Percentiles rank a stretch among this genome's conserved stretches.
Conservation (phyloP, 768 basidiomycete genomes). For the Mycena chlorophos region DNA sequence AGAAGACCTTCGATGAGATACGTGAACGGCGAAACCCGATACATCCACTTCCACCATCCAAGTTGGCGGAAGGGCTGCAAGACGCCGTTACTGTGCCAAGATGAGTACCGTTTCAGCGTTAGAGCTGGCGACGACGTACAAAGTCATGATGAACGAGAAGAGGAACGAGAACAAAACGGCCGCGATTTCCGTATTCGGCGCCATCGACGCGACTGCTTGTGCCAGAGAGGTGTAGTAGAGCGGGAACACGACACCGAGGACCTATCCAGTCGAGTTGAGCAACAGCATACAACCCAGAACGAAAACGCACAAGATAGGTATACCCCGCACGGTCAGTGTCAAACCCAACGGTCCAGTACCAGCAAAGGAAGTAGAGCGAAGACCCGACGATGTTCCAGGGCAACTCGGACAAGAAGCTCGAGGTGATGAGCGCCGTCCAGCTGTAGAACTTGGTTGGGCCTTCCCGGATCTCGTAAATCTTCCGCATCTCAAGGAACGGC, state of each 20-base stretch:
- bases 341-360: constrained; percentile 74
- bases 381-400: constrained; percentile 65
- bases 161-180: constrained; percentile 57
- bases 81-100: constrained; percentile 53
- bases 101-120: background rate
- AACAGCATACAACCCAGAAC: background rate
- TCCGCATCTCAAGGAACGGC: constrained; percentile 58
- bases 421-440: constrained; percentile 59
- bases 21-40: constrained; percentile 43
- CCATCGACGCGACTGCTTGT: constrained; percentile 61
- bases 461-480: constrained; percentile 68
- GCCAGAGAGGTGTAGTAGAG: constrained; percentile 63
- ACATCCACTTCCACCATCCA: constrained; percentile 78
- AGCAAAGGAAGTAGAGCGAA: constrained; percentile 59
- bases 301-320: constrained; percentile 42
- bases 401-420: constrained; percentile 56
- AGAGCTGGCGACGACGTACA: constrained; percentile 38
- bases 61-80: constrained; percentile 63
- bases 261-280: constrained; percentile 9
- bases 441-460: constrained; percentile 64
- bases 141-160: constrained; percentile 65
- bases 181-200: constrained; percentile 60
- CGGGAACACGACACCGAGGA: constrained; percentile 55
- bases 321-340: constrained; percentile 55
- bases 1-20: constrained; percentile 49